Evolutionary conservation across 805 yeast genomes (phyloP).

Genomic region (Schwanniomyces occidentalis): DNA sequence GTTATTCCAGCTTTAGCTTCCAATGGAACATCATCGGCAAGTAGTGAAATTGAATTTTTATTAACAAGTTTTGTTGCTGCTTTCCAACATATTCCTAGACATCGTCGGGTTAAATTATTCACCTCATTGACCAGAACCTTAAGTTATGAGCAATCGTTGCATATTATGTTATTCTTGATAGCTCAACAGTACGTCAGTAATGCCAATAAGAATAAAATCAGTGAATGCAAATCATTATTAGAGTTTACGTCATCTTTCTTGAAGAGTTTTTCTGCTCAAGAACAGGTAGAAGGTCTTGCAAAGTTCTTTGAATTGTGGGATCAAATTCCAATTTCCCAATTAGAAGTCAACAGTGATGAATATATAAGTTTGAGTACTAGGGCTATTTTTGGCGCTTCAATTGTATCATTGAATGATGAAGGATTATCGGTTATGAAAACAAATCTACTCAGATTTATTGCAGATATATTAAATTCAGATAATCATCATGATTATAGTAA

Average conservation of each 20-base stretch:
- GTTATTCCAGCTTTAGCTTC: conserved; percentile 83
- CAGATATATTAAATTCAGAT: conserved; percentile 43
- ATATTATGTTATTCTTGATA: conserved; percentile 71
- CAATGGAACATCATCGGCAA: conserved; percentile 44
- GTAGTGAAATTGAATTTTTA: conserved; percentile 75
- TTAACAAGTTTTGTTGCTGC: conserved; percentile 92
- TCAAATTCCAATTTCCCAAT: conserved; percentile 41
- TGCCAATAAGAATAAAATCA: conserved; percentile 53
- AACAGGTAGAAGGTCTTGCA: conserved; percentile 59
- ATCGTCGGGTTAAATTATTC: conserved; percentile 85
- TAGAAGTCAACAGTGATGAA: conserved; percentile 40
- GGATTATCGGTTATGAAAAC: conserved; percentile 52
- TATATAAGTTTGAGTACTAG: conserved; percentile 45
- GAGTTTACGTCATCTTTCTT: conserved; percentile 75
- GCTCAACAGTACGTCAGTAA: conserved; percentile 66
- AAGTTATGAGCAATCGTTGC: conserved; percentile 65
- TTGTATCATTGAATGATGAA: conserved; percentile 48
- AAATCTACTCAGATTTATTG: conserved; percentile 56
- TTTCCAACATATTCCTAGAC: conserved; percentile 93
- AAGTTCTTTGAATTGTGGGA: conserved; percentile 55
- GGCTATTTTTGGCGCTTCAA: conserved; percentile 62
- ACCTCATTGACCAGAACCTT: conserved; percentile 75
- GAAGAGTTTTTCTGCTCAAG: conserved; percentile 64
- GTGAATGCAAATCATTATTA: conserved; percentile 65
- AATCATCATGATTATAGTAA: conserved; percentile 19